Percentiles rank a stretch among this genome's conserved stretches.
Evolutionary conservation across 495 filamentous ascomycete genomes (phyloP).

Genomic region (Symbiotaphrina buchneri): DNA sequence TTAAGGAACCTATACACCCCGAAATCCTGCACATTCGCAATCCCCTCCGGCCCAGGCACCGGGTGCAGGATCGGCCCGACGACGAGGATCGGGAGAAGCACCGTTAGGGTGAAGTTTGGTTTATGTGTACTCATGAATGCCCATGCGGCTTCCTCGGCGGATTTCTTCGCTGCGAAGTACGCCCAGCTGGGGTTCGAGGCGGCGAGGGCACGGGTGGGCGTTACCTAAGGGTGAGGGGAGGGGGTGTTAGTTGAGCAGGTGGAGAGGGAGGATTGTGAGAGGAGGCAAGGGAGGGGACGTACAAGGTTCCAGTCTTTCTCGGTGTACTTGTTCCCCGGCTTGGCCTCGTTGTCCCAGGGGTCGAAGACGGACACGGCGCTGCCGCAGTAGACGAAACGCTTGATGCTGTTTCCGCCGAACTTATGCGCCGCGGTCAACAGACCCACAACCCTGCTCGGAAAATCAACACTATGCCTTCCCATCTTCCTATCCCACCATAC

Average conservation of each 20-base stretch:
- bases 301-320: conserved; percentile 25
- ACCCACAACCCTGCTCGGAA: conserved; percentile 7
- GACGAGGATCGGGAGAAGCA: conserved; percentile 34
- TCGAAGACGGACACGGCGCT: conserved; percentile 23
- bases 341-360: conserved; percentile 10
- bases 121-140: conserved; percentile 28
- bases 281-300: no score
- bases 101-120: conserved; percentile 24
- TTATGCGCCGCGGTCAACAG: conserved; percentile 11
- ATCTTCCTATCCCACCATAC: no score
- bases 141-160: conserved; percentile 26
- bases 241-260: no score
- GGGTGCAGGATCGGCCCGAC: conserved; percentile 29
- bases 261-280: no score
- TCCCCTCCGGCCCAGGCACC: conserved; percentile 9
- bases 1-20: conserved; percentile 22
- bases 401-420: conserved; percentile 15
- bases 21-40: conserved; percentile 29
- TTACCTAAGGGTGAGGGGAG: no score
- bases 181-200: conserved; percentile 10
- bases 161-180: conserved; percentile 24
- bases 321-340: conserved; percentile 13
- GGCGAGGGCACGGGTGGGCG: conserved; percentile 15
- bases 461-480: no score
- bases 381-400: conserved; percentile 26